Evolutionary conservation across 179 eudicot species (phyloP).

Genomic region (Actinidia polygama): DNA sequence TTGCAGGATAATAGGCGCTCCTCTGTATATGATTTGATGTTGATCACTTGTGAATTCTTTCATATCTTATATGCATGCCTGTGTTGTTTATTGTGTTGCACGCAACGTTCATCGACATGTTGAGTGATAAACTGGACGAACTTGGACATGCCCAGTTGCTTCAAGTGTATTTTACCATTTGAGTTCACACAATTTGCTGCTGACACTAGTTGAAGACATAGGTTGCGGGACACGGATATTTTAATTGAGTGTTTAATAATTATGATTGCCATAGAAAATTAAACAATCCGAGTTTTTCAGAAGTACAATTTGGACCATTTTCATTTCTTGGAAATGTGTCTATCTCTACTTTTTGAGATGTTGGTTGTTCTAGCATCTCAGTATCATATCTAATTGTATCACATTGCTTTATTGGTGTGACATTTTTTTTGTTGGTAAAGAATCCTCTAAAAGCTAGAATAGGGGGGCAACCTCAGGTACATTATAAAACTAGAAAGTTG

Average conservation of each 20-base stretch:
- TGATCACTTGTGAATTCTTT: neutral
- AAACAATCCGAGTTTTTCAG: no score
- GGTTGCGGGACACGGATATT: no score
- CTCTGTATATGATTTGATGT: neutral
- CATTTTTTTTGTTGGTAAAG: neutral
- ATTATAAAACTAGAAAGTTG: no score
- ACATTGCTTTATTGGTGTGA: neutral
- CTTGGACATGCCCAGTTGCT: neutral
- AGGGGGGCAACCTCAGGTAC: no score
- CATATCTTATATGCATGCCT: neutral
- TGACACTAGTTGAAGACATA: neutral
- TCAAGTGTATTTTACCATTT: neutral
- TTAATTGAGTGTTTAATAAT: no score
- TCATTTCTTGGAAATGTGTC: neutral
- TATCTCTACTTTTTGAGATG: neutral
- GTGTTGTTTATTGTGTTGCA: neutral
- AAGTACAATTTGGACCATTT: neutral
- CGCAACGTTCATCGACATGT: neutral
- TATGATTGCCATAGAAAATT: neutral
- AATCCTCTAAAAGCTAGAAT: no score
- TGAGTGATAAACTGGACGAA: neutral
- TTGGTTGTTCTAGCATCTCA: neutral
- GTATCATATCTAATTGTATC: neutral
- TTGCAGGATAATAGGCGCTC: neutral
- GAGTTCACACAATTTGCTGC: neutral